Evolutionary conservation across 2,329 filamentous ascomycete genomes (phyloP), one percentile per base, ranked within the genome.

Genomic region (Scortechinia acanthostroma): DNA sequence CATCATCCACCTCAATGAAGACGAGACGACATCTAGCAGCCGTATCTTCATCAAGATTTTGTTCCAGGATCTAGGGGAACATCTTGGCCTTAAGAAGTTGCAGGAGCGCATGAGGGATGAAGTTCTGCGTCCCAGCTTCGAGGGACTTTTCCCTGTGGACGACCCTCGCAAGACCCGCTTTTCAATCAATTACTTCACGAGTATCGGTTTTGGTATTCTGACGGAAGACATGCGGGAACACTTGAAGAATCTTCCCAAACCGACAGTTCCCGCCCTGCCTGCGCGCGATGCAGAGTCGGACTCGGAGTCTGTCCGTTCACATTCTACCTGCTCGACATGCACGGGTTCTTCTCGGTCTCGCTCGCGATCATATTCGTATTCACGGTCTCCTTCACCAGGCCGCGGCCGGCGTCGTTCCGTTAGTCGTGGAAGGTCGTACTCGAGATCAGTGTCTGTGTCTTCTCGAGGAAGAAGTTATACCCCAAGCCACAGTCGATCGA

Each of bases 121-220:
- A 37, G 76, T 80, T 43, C 71, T 97, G 30, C 82, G 84, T 49
- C 80, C 89, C 43, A 86, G 79, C 59, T 80, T 96, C 48, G 80
- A 84, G 30, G 91, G 91, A 22, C 70, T 98, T 37, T 97, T 98
- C 73, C 93, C 93, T 0, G 84, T 73, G 49, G 91, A 97, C 61
- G 88, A 90, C 56, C 80, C 90, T 20, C 83, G 88, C 58, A 93
- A 96, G 64, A 90, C 91, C 30, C 83, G 91, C 45, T 98, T 98
- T 72, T 88, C 91, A 43, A 95, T 98, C 81, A 98, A 98, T 67
- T 98, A 96, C 74, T 97, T 98, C 63, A 98, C 93, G 6, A 93
- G 90, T 56, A 95, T 98, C 56, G 90, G 91, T 47, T 94, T 98
- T 87, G 93, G 93, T 59, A 81, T 80, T 20, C 75, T 98, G 49